A percentile compares a stretch with the other conserved stretches of the same genome.
phyloP scores from a whole-genome alignment of 1,284 basidiomycete genomes.

The Mycena citricolor region DNA sequence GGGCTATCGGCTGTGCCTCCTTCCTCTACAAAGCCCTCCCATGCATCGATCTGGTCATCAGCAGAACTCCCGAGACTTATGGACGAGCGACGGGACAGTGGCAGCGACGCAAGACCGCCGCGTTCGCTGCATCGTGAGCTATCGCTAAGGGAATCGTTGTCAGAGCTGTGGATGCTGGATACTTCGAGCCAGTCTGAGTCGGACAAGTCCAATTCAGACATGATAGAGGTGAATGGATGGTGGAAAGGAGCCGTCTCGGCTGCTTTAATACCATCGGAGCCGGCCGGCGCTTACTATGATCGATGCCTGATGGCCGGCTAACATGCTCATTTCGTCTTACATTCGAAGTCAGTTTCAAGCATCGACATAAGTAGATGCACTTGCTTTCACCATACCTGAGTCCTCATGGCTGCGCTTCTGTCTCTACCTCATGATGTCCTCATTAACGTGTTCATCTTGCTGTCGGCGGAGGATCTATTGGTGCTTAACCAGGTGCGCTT shows the following conservation, averaged over 20 bases:
- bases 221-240: conserved; percentile 32
- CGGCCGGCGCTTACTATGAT: no score
- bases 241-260: conserved; percentile 8
- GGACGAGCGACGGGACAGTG: conserved; percentile 65
- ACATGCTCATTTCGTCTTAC: no score
- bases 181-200: conserved; percentile 82
- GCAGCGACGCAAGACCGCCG: conserved; percentile 39
- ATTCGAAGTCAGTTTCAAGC: no score
- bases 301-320: no score
- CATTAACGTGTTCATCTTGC: neutral
- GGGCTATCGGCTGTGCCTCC: conserved; percentile 27
- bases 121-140: conserved; percentile 57
- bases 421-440: neutral
- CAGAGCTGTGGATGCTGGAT: conserved; percentile 62
- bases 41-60: conserved; percentile 65
- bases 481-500: neutral
- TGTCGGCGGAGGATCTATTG: neutral
- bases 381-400: no score
- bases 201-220: conserved; percentile 66
- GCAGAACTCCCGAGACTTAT: conserved; percentile 63
- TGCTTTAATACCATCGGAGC: no score
- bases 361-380: no score
- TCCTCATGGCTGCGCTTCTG: neutral
- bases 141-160: conserved; percentile 55
- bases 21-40: conserved; percentile 72